A percentile compares a stretch with the other conserved stretches of the same genome.
These are phyloP conservation scores for Tetrapisispora phaffii DNA, from an alignment of 805 yeast species.

Conservation along the genomic window DNA sequence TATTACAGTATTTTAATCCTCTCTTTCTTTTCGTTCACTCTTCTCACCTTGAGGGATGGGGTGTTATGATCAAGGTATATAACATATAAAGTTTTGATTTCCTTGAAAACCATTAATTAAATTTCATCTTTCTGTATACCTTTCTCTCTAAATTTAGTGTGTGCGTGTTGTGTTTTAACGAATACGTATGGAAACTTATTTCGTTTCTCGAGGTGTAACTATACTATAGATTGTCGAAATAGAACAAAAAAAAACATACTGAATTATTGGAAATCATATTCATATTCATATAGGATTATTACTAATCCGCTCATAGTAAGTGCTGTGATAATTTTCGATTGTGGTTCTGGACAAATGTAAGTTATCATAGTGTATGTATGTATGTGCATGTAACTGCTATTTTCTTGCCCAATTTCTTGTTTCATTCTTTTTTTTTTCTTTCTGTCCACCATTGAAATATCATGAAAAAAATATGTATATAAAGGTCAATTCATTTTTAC, in stretches of 20 bases:
- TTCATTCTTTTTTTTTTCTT: background rate
- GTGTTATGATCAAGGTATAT: background rate
- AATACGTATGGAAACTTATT: too few relatives aligned
- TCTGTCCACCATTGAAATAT: background rate
- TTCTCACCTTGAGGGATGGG: too few relatives aligned
- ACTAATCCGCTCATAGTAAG: background rate
- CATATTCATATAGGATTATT: background rate
- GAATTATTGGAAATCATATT: background rate
- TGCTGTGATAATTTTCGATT: background rate
- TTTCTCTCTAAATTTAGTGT: background rate
- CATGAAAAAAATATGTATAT: background rate
- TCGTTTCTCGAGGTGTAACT: too few relatives aligned
- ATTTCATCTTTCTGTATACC: background rate
- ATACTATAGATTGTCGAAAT: too few relatives aligned
- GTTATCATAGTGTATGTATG: too few relatives aligned
- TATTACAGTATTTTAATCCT: too few relatives aligned
- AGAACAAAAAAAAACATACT: too few relatives aligned
- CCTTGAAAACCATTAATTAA: background rate
- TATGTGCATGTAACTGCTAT: background rate
- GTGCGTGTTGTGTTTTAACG: background rate
- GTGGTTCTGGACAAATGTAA: background rate
- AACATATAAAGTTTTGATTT: background rate
- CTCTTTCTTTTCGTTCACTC: too few relatives aligned
- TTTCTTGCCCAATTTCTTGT: background rate
- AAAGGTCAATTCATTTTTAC: background rate